Percentiles rank a stretch among this genome's conserved stretches.
Conservation (phyloP, 1,284 basidiomycete species). For the Fomitopsis betulina region DNA sequence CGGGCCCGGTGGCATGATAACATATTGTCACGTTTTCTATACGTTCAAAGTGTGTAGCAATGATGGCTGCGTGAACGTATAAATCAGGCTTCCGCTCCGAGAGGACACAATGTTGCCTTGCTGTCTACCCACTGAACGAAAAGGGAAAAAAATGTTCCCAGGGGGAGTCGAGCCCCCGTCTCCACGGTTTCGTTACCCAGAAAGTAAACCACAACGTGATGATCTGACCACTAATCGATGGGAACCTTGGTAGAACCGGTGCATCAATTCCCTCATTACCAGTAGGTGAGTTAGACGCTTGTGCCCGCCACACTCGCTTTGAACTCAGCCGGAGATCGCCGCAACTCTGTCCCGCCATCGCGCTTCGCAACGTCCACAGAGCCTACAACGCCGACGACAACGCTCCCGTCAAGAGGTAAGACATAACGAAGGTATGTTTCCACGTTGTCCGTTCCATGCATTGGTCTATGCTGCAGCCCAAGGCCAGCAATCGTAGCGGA, state of each 20-base stretch:
- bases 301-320: not conserved
- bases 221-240: constrained; percentile 3
- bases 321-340: not conserved
- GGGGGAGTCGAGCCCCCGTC: constrained; percentile 1
- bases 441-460: not conserved
- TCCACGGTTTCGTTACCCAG: not conserved
- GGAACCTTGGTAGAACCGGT: not conserved
- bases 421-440: not conserved
- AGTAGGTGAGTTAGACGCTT: not conserved
- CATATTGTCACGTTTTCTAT: too few relatives aligned
- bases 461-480: not conserved
- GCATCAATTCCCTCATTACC: not conserved
- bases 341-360: not conserved
- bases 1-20: too few relatives aligned
- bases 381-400: not conserved
- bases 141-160: not conserved
- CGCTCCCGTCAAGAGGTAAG: not conserved
- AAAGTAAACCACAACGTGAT: not conserved
- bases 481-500: not conserved
- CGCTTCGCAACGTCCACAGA: not conserved
- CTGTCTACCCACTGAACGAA: not conserved
- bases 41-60: too few relatives aligned
- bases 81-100: too few relatives aligned
- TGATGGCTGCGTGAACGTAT: not conserved
- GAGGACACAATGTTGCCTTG: not conserved